Evolutionary conservation across 306 rosid species (phyloP).

Genomic region (Sicyos edulis): DNA sequence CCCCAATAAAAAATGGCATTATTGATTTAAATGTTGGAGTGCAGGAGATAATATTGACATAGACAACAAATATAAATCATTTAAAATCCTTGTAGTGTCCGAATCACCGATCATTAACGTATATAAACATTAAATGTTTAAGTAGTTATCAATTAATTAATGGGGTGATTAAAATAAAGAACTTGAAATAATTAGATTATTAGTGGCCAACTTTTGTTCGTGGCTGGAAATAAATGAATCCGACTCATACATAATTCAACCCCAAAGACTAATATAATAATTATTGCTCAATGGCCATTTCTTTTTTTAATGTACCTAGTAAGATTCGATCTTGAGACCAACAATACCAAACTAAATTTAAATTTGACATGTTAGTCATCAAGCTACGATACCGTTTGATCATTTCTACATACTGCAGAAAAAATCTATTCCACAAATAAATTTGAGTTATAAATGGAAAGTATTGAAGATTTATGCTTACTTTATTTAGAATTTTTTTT

Average conservation of each 20-base stretch:
- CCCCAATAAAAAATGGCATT: too few species aligned
- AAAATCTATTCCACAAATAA: not conserved
- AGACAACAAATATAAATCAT: too few species aligned
- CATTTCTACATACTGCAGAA: not conserved
- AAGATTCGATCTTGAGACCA: too few species aligned
- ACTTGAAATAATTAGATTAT: not conserved
- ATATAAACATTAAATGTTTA: not conserved
- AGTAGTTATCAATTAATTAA: not conserved
- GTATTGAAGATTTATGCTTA: not conserved
- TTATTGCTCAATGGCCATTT: slow-evolving; percentile 1
- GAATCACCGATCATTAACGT: not conserved
- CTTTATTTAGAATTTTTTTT: not conserved
- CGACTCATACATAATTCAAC: not conserved
- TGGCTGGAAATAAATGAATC: slow-evolving; percentile 8
- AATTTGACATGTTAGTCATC: too few species aligned
- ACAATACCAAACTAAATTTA: too few species aligned
- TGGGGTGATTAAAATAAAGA: not conserved
- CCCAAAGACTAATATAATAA: not conserved
- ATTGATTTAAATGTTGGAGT: too few species aligned
- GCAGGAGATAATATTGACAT: too few species aligned
- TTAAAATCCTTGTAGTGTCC: not conserved
- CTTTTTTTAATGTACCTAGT: too few species aligned
- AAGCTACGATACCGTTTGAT: too few species aligned
- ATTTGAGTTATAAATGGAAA: not conserved
- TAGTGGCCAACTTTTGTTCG: slow-evolving; percentile 14